These are phyloP conservation scores for Alternaria sp. DNA, from an alignment of 2,329 filamentous ascomycete genomes.

Conservation along the genomic window DNA sequence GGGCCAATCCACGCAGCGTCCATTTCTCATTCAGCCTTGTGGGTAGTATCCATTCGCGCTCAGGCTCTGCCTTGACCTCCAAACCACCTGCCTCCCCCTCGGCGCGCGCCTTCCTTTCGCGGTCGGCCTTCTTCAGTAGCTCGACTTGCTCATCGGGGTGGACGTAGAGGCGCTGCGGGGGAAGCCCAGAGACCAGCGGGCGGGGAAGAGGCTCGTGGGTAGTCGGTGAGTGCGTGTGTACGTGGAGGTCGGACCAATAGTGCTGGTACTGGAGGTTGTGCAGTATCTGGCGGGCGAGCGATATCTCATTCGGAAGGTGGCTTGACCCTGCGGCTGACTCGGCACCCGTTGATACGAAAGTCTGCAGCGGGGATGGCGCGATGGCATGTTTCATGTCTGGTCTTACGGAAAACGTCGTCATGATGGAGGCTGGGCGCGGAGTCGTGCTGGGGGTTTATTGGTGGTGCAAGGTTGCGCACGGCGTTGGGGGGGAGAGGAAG, in stretches of 20 bases:
- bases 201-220: slow-evolving; percentile 59
- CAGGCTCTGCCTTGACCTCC: slow-evolving; percentile 53
- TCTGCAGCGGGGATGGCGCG: slow-evolving; percentile 43
- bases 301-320: slow-evolving; percentile 50
- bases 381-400: slow-evolving; percentile 34
- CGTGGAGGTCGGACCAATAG: slow-evolving; percentile 71
- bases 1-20: slow-evolving; percentile 71
- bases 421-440: slow-evolving; percentile 25
- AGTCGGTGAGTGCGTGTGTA: slow-evolving; percentile 60
- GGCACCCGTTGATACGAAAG: slow-evolving; percentile 35
- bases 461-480: slow-evolving; percentile 35
- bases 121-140: slow-evolving; percentile 67
- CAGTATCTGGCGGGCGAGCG: slow-evolving; percentile 68
- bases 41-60: slow-evolving; percentile 78
- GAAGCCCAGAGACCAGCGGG: slow-evolving; percentile 75
- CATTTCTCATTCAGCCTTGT: slow-evolving; percentile 77
- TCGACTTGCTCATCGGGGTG: slow-evolving; percentile 85
- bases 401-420: slow-evolving; percentile 34
- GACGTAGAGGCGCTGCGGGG: slow-evolving; percentile 76
- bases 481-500: slow-evolving; percentile 24
- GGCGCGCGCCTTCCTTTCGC: slow-evolving; percentile 54
- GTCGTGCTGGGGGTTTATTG: slow-evolving; percentile 24
- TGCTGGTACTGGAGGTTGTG: slow-evolving; percentile 80
- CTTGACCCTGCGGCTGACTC: slow-evolving; percentile 17
- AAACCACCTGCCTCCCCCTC: slow-evolving; percentile 51